Conservation (phyloP, 2,329 filamentous ascomycete species). For the Aspergillus texensis region DNA sequence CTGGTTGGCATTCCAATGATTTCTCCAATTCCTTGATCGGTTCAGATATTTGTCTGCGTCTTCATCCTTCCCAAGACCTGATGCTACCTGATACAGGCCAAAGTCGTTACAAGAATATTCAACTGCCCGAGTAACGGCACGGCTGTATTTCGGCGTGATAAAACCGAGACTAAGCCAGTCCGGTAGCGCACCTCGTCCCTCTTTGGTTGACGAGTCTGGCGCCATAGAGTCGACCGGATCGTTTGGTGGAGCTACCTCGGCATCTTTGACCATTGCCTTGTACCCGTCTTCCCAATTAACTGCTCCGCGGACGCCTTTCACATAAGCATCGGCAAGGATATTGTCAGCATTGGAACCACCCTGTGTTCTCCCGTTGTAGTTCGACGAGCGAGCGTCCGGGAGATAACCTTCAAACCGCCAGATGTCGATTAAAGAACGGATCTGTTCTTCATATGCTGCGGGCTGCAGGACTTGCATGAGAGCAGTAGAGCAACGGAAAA, state of each 20-base stretch:
- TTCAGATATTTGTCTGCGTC: conserved; percentile 63
- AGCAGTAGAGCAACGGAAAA: conserved; percentile 66
- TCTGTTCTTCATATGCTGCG: conserved; percentile 63
- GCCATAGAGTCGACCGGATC: conserved; percentile 58
- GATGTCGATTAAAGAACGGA: conserved; percentile 69
- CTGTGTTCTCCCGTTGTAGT: conserved; percentile 70
- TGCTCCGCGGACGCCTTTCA: conserved; percentile 64
- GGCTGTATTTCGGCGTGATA: conserved; percentile 64
- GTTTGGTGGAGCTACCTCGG: conserved; percentile 63
- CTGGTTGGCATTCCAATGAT: conserved; percentile 67
- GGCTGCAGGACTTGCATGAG: conserved; percentile 69
- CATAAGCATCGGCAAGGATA: conserved; percentile 70
- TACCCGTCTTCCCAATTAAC: conserved; percentile 68
- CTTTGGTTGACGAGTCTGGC: conserved; percentile 63
- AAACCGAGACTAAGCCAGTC: conserved; percentile 69
- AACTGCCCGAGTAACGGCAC: conserved; percentile 66
- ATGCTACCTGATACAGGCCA: conserved; percentile 65
- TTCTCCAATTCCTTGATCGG: conserved; percentile 69
- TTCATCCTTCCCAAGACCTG: conserved; percentile 54
- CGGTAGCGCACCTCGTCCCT: conserved; percentile 68
- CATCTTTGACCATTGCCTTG: conserved; percentile 67
- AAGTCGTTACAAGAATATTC: conserved; percentile 74
- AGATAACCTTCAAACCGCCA: conserved; percentile 67
- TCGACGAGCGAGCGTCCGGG: conserved; percentile 67
- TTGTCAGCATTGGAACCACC: conserved; percentile 73